phyloP scores from a whole-genome alignment of 257 asterid species.

The Solanum clarkiae region DNA sequence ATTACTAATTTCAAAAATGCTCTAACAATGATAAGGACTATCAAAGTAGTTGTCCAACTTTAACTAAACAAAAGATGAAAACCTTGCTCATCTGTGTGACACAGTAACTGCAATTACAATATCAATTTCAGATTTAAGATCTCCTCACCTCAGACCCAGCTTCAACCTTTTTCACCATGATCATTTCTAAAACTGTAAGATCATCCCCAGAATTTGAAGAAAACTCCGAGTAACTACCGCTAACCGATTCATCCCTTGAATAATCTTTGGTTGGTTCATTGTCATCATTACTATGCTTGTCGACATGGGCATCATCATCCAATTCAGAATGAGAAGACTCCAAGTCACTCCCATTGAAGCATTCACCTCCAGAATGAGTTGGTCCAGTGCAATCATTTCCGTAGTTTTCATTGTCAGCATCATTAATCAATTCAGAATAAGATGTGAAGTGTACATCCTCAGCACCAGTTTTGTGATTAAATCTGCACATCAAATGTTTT shows the following conservation, averaged over 20 bases:
- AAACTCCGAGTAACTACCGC: conserved; percentile 31
- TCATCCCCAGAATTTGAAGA: conserved; percentile 36
- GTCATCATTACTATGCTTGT: conserved; percentile 13
- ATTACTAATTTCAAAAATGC: no score
- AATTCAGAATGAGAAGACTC: conserved; percentile 41
- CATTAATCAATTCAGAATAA: conserved; percentile 37
- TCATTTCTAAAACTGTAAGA: conserved; percentile 56
- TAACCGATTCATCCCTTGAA: conserved; percentile 13
- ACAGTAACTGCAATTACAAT: neutral
- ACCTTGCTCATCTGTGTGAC: neutral
- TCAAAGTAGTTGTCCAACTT: neutral
- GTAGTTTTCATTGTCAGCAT: conserved; percentile 12
- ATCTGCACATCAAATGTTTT: conserved; percentile 34
- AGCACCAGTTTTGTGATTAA: conserved; percentile 88
- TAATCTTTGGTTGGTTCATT: conserved; percentile 18
- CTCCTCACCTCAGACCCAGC: conserved; percentile 58
- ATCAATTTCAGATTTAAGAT: neutral
- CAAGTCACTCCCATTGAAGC: conserved; percentile 22
- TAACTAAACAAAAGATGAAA: neutral
- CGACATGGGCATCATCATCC: conserved; percentile 28
- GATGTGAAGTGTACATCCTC: conserved; percentile 92
- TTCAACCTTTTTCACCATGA: conserved; percentile 67
- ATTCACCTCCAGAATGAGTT: conserved; percentile 13
- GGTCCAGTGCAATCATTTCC: conserved; percentile 17
- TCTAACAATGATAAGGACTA: neutral